Percentiles rank a stretch among this genome's conserved stretches.
Evolutionary conservation across 1,284 basidiomycete species (phyloP).

Genomic region (Phlebopus sp.): DNA sequence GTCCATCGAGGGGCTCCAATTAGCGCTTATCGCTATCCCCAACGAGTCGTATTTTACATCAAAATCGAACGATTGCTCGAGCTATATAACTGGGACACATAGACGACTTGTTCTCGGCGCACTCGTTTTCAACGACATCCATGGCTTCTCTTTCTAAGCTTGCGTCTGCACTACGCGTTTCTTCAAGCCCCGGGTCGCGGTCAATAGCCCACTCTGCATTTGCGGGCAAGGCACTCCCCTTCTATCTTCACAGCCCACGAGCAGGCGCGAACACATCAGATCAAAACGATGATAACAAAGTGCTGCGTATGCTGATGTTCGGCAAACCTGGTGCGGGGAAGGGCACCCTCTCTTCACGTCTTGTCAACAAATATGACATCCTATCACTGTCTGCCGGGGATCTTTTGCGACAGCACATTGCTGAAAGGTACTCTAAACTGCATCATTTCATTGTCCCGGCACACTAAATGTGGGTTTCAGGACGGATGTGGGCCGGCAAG

Average conservation of each 20-base stretch:
- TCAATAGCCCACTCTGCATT: slow-evolving; percentile 40
- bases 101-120: slow-evolving; percentile 9
- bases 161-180: slow-evolving; percentile 11
- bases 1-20: background rate
- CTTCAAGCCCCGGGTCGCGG: slow-evolving; percentile 18
- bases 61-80: slow-evolving; percentile 10
- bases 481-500: slow-evolving; percentile 68
- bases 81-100: slow-evolving; percentile 12
- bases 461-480: slow-evolving; percentile 30
- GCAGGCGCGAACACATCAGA: slow-evolving; percentile 33
- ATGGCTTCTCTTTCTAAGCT: slow-evolving; percentile 24
- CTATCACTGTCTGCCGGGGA: slow-evolving; percentile 78
- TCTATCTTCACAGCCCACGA: slow-evolving; percentile 46
- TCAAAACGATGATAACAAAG: slow-evolving; percentile 36
- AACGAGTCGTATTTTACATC: slow-evolving; percentile 3
- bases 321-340: slow-evolving; percentile 81
- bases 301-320: slow-evolving; percentile 77
- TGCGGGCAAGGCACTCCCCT: slow-evolving; percentile 46
- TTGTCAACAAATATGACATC: slow-evolving; percentile 77
- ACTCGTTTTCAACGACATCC: background rate
- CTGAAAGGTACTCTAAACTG: slow-evolving; percentile 45
- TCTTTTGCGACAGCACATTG: slow-evolving; percentile 76
- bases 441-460: background rate
- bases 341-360: slow-evolving; percentile 71
- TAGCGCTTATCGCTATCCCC: slow-evolving; percentile 5